phyloP scores from a whole-genome alignment of 2,329 filamentous ascomycete species.

The Hirsutella minnesotensis region DNA sequence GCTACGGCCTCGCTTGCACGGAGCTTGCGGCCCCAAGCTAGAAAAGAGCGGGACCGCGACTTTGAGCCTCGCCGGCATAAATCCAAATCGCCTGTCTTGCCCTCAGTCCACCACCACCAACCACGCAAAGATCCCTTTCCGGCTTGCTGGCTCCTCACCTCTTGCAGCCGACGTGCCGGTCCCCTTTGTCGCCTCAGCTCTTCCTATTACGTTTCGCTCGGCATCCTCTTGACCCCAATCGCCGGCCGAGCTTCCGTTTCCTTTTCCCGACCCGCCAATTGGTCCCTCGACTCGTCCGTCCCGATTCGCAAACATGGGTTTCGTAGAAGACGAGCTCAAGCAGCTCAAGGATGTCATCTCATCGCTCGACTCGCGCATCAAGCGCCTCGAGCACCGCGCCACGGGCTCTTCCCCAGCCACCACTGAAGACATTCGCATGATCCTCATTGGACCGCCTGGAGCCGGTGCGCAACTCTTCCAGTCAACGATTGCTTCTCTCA shows the following conservation, averaged over 20 bases:
- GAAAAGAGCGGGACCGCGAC: not conserved
- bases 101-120: not conserved
- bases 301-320: slow-evolving; percentile 58
- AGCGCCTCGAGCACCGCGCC: slow-evolving; percentile 69
- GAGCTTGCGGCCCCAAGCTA: not conserved
- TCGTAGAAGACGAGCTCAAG: slow-evolving; percentile 75
- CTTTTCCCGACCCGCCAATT: not conserved
- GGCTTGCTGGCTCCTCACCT: slow-evolving; percentile 2
- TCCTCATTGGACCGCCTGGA: slow-evolving; percentile 93
- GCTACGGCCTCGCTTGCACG: not conserved
- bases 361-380: slow-evolving; percentile 75
- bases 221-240: not conserved
- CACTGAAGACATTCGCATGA: slow-evolving; percentile 73
- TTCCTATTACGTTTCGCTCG: not conserved
- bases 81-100: not conserved
- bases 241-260: not conserved
- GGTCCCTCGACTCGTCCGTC: not conserved
- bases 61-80: not conserved
- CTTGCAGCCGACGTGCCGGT: slow-evolving; percentile 1
- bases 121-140: not conserved
- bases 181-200: not conserved
- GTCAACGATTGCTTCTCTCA: not conserved
- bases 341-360: slow-evolving; percentile 74
- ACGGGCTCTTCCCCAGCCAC: slow-evolving; percentile 37
- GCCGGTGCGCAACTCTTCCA: slow-evolving; percentile 55